Evolutionary conservation across 2,329 filamentous ascomycete genomes (phyloP), one percentile per base, ranked within the genome.

Genomic region (Neonectria coccinea): DNA sequence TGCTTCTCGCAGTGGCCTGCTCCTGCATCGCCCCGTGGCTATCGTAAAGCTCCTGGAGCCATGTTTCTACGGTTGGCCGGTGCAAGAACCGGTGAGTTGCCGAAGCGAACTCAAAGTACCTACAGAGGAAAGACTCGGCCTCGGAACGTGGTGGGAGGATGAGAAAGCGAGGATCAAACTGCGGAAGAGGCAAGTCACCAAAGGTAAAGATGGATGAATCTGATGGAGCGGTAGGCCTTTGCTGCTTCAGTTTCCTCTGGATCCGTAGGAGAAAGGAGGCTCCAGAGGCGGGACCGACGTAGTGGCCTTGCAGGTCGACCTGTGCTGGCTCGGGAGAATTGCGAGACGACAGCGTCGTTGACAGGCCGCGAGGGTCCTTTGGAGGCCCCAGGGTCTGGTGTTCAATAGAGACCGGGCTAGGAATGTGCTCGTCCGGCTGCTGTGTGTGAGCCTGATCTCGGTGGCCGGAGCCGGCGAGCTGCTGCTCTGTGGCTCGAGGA

Each of bases 51-150:
- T 82, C 74, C 33, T 79, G 75, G 6, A 82, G 71, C 82, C 84
- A 86, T 9, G 69, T 62, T 61, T 84, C 80, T 2, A 86, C 79
- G 2, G 80, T 84, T 0, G 82, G 81, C 2, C 84, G 77, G 68
- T 87, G 84, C 33, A 87, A 71, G 64, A 86, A 86, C 1, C 85
- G 79, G 65, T 87, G 85, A 0, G 85, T 87, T 3, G 86, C 84
- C 27, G 85, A 82, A 4, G 84, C 84, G 62, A 84, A 85, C 52
- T 87, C 85, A 69, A 87, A 87, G 59, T 87, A 88, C 12, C 84
- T 74, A 22, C 78, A 76, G 0, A 87, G 74, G 5, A 87, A 65
- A 0, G 60, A 42, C 14, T 73, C 68, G 7, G 73, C 73, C 10
- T 74, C 74, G 3, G 77, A 68, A 22, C 77, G 74, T 33, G 82